Evolutionary conservation across 345 rosid genomes (phyloP), one percentile per base, ranked within the genome.

Genomic region (Ceriops decandra): DNA sequence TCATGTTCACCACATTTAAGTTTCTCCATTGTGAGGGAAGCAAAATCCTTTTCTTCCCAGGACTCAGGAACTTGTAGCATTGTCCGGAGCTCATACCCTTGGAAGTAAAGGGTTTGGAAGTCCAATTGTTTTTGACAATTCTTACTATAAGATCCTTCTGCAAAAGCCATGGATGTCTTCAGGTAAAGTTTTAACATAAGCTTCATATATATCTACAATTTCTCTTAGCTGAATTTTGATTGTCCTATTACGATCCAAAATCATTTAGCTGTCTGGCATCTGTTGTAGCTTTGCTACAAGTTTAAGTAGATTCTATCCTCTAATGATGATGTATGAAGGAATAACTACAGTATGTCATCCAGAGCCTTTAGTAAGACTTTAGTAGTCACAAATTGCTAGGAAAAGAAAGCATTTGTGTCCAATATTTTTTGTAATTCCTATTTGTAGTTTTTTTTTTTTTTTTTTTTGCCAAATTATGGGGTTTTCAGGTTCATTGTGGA

Each of bases 71-170:
- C 88, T 89, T 52, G 92, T 93, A 65, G 95, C 88, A 7, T 81
- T 90, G 47, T 91, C 91, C 66, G 98, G 98, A 38, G 97, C 97
- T 60, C 96, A 93, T 82, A 91, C 97, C 51, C 69, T 89, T 16
- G 98, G 98, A 47, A 76, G 91, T 62, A 93, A 93, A 83, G 95
- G 97, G 49, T 93, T 91, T 77, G 95, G 96, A 63, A 89, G 72
- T 74, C 96, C 97, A 0, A 69, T 59, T 64, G 72, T 68, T 69
- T 91, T 93, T 58, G 96, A 91, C 83, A 89, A 91, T 74, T 82
- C 91, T 13, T 91, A 93, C 87, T 93, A 82, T 72, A 88, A 84
- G 79, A 85, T 86, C 74, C 96, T 93, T 81, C 80, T 93, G 32
- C 82, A 81, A 67, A 93, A 89, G 78, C 96, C 98, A 57, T 93